phyloP scores from a whole-genome alignment of 176 grass and related monocot genomes.

The Lolium multiflorum region DNA sequence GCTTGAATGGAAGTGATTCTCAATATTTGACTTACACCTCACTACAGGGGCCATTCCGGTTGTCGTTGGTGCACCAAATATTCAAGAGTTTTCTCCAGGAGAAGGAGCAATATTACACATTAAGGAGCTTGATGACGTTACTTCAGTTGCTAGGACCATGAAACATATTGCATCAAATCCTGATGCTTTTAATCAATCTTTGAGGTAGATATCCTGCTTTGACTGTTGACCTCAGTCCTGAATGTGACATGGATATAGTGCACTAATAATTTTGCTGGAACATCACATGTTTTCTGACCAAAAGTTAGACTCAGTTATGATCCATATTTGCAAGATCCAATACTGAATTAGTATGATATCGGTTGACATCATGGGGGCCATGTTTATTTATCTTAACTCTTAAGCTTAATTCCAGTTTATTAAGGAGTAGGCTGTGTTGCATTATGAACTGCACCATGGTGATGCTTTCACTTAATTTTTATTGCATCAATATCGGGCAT shows the following conservation, averaged over 20 bases:
- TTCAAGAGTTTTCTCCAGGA: slow-evolving; percentile 89
- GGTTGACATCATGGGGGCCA: slow-evolving; percentile 7
- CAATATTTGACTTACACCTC: slow-evolving; percentile 36
- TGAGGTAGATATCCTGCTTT: slow-evolving; percentile 65
- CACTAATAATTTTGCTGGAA: slow-evolving; percentile 10
- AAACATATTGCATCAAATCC: slow-evolving; percentile 81
- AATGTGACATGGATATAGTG: slow-evolving; percentile 18
- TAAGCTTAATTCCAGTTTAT: slow-evolving; percentile 15
- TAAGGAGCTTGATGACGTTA: slow-evolving; percentile 75
- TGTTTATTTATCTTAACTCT: slow-evolving; percentile 3
- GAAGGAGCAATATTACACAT: slow-evolving; percentile 88
- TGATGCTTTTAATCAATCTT: slow-evolving; percentile 75
- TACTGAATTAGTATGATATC: slow-evolving; percentile 8
- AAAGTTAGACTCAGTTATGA: slow-evolving; percentile 12
- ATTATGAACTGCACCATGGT: slow-evolving; percentile 2
- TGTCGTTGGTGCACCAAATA: slow-evolving; percentile 96
- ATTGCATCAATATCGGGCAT: background rate
- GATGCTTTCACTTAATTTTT: slow-evolving; percentile 31
- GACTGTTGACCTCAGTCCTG: slow-evolving; percentile 3
- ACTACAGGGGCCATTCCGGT: slow-evolving; percentile 85
- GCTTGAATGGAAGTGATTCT: slow-evolving; percentile 20
- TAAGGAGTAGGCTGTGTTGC: slow-evolving; percentile 7
- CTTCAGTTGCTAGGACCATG: slow-evolving; percentile 77
- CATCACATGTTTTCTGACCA: slow-evolving; percentile 10
- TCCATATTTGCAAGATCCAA: background rate